phyloP scores from a whole-genome alignment of 768 basidiomycete species.

The Favolaschia claudopus region DNA sequence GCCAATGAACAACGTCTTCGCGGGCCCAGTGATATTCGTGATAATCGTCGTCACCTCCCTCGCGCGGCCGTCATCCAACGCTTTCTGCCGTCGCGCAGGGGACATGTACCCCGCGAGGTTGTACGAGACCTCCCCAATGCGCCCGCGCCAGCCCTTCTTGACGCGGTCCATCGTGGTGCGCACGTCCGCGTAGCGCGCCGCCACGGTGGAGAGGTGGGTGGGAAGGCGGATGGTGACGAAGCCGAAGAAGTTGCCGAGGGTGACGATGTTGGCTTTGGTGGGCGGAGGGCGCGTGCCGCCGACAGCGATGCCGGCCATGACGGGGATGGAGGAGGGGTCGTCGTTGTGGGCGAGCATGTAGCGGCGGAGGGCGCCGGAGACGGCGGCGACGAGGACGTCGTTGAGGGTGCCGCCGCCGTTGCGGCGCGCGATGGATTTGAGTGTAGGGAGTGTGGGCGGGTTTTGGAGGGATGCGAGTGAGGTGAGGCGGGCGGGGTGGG shows the following conservation, averaged over 20 bases:
- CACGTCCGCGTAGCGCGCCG: background rate
- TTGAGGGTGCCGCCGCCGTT: conserved; percentile 13
- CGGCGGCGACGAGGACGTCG: conserved; percentile 7
- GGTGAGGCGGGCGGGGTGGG: background rate
- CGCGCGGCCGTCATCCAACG: background rate
- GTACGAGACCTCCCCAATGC: background rate
- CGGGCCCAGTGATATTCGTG: conserved; percentile 1
- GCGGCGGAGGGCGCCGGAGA: background rate
- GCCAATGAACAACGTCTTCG: background rate
- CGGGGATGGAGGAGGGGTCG: background rate
- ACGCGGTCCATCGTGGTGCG: background rate
- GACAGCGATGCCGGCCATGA: background rate
- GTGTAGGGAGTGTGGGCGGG: background rate
- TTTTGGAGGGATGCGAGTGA: background rate
- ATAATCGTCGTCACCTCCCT: background rate
- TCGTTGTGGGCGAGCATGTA: conserved; percentile 1
- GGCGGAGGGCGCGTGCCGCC: background rate
- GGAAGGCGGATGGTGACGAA: background rate
- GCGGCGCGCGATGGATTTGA: background rate
- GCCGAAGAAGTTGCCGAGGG: background rate
- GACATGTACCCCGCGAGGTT: background rate
- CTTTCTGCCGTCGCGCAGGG: background rate
- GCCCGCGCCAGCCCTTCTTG: background rate
- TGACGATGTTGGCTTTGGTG: background rate
- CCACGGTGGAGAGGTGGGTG: background rate